phyloP scores from a whole-genome alignment of 129 eudicot genomes.

The Scalesia atractyloides region DNA sequence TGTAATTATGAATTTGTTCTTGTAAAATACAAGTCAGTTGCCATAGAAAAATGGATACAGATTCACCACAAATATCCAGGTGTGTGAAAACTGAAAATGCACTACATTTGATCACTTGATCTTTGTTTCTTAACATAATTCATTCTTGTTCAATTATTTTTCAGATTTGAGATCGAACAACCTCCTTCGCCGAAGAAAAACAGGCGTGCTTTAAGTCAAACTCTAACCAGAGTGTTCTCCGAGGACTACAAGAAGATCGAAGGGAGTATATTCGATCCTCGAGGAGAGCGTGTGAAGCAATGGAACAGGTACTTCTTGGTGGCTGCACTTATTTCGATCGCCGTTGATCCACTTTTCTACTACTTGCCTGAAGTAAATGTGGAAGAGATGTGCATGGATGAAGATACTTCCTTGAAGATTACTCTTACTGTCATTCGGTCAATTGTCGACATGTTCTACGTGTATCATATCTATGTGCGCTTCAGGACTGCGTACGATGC shows the following conservation, averaged over 20 bases:
- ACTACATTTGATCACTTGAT: background rate
- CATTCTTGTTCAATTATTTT: background rate
- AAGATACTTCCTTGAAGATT: slow-evolving; percentile 41
- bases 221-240: slow-evolving; percentile 63
- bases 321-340: slow-evolving; percentile 57
- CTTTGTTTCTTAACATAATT: background rate
- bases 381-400: slow-evolving; percentile 58
- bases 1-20: slow-evolving; percentile 3
- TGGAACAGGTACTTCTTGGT: slow-evolving; percentile 65
- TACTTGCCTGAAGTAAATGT: slow-evolving; percentile 55
- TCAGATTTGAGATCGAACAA: slow-evolving; percentile 40
- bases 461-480: slow-evolving; percentile 54
- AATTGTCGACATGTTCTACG: slow-evolving; percentile 51
- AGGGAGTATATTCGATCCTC: slow-evolving; percentile 56
- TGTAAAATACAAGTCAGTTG: background rate
- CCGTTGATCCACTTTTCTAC: slow-evolving; percentile 76
- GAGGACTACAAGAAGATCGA: slow-evolving; percentile 52
- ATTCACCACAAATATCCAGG: slow-evolving; percentile 26
- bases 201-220: slow-evolving; percentile 30
- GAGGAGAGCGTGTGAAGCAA: slow-evolving; percentile 41
- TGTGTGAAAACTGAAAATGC: background rate
- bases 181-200: slow-evolving; percentile 18
- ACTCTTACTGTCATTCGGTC: slow-evolving; percentile 57
- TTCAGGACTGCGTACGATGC: slow-evolving; percentile 74
- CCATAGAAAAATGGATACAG: slow-evolving; percentile 26